Conservation (phyloP, 2,329 filamentous ascomycete species). For the Basipetospora chlamydospora region DNA sequence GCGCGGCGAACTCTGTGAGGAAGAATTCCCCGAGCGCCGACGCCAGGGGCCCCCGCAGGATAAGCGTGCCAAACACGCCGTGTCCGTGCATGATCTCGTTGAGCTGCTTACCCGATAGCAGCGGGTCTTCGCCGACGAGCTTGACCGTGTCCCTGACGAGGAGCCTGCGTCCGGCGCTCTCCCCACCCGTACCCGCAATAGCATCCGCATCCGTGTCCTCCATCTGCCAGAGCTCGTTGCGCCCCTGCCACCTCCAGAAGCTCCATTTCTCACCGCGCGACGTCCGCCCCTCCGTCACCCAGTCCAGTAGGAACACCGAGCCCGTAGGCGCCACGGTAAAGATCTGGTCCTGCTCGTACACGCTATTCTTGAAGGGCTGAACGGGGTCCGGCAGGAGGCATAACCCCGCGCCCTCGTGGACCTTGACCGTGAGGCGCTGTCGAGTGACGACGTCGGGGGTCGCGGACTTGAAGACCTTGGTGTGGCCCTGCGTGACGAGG, state of each 20-base stretch:
- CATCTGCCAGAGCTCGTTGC: slow-evolving; percentile 70
- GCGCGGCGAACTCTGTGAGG: slow-evolving; percentile 57
- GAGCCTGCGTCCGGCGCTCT: slow-evolving; percentile 35
- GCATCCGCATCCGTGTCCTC: too few species aligned
- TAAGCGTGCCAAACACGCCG: slow-evolving; percentile 70
- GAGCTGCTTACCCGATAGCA: slow-evolving; percentile 24
- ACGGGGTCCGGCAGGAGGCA: slow-evolving; percentile 79
- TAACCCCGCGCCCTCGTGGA: slow-evolving; percentile 37
- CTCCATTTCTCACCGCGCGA: slow-evolving; percentile 85
- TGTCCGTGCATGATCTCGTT: slow-evolving; percentile 56
- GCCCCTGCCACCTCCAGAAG: slow-evolving; percentile 61
- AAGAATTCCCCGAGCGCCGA: slow-evolving; percentile 57
- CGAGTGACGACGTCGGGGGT: slow-evolving; percentile 38
- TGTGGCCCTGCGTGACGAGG: slow-evolving; percentile 63
- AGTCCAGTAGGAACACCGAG: slow-evolving; percentile 74
- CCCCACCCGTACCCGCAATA: too few species aligned
- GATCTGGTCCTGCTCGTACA: slow-evolving; percentile 71
- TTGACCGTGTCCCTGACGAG: slow-evolving; percentile 77
- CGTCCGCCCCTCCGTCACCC: slow-evolving; percentile 78
- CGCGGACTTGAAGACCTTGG: slow-evolving; percentile 83
- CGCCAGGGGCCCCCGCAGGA: slow-evolving; percentile 62
- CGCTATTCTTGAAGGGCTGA: slow-evolving; percentile 73
- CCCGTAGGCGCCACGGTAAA: slow-evolving; percentile 47
- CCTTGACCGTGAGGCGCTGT: slow-evolving; percentile 37
- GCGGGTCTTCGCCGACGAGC: slow-evolving; percentile 42